Conservation (phyloP, 2,329 filamentous ascomycete species). For the Ascochyta clinopodiicola region DNA sequence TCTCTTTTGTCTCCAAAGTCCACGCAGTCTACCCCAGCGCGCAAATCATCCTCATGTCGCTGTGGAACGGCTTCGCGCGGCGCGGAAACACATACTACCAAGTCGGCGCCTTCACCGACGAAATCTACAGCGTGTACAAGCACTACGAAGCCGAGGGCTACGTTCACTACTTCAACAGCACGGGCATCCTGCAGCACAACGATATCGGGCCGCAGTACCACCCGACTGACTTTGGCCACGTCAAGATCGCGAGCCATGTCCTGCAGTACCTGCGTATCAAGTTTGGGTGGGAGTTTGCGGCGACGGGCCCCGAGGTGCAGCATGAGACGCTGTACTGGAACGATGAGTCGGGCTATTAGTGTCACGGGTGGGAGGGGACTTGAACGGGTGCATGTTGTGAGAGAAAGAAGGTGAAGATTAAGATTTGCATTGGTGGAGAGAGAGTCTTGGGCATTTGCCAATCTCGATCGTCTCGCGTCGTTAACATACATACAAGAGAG, state of each 20-base stretch:
- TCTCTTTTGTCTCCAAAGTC: too few relatives aligned
- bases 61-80: slow-evolving; percentile 62
- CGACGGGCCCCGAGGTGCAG: slow-evolving; percentile 61
- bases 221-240: slow-evolving; percentile 66
- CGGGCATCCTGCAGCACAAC: slow-evolving; percentile 67
- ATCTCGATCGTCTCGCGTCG: neutral
- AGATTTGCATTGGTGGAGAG: neutral
- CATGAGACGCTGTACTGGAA: slow-evolving; percentile 41
- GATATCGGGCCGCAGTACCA: slow-evolving; percentile 65
- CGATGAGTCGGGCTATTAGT: slow-evolving; percentile 7
- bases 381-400: too few relatives aligned
- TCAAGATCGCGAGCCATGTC: slow-evolving; percentile 67
- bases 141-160: slow-evolving; percentile 61
- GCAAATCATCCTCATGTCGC: slow-evolving; percentile 53
- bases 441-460: neutral
- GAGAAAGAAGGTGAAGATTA: neutral
- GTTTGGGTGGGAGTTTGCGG: slow-evolving; percentile 63
- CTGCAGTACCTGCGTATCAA: slow-evolving; percentile 63
- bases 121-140: slow-evolving; percentile 59
- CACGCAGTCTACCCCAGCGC: slow-evolving; percentile 49
- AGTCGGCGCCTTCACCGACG: slow-evolving; percentile 56
- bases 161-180: slow-evolving; percentile 68
- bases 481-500: slow-evolving; percentile 23
- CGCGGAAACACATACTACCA: slow-evolving; percentile 60
- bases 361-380: too few relatives aligned